Percentiles rank a stretch among this genome's conserved stretches.
Evolutionary conservation across 1,139 yeast genomes (phyloP).

Genomic region (Debaryomyces coudertii): DNA sequence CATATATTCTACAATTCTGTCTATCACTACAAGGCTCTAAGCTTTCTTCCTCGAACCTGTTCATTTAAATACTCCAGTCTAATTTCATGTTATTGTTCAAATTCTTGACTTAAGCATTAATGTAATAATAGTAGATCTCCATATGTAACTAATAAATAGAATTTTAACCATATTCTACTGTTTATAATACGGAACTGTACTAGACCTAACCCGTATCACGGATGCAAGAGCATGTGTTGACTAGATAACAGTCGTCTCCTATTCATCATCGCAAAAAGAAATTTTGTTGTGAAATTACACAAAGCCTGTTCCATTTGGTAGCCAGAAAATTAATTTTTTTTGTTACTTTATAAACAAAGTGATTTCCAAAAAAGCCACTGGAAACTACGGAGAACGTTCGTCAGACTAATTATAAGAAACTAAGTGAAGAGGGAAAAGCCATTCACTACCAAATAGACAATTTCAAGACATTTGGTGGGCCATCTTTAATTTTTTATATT

Average conservation of each 20-base stretch:
- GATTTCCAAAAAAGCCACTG: neutral
- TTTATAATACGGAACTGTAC: no score
- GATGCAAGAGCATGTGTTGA: no score
- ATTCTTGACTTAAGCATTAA: no score
- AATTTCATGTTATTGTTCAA: no score
- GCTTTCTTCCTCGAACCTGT: no score
- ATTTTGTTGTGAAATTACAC: constrained; percentile 2
- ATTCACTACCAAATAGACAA: neutral
- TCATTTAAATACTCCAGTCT: no score
- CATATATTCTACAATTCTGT: no score
- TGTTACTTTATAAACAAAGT: constrained; percentile 7
- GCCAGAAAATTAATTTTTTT: constrained; percentile 5
- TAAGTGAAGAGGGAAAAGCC: neutral
- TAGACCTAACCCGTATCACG: neutral
- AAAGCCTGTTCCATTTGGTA: neutral
- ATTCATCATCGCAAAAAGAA: constrained; percentile 4
- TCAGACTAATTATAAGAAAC: neutral
- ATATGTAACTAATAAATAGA: no score
- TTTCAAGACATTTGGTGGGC: neutral
- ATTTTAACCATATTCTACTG: neutral
- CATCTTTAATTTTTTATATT: neutral
- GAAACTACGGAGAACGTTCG: neutral
- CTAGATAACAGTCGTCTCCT: neutral
- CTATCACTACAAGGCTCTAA: no score
- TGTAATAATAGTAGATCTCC: no score